Base-by-base conservation (phyloP, 768 basidiomycete species). In the Naganishia onofrii region DNA sequence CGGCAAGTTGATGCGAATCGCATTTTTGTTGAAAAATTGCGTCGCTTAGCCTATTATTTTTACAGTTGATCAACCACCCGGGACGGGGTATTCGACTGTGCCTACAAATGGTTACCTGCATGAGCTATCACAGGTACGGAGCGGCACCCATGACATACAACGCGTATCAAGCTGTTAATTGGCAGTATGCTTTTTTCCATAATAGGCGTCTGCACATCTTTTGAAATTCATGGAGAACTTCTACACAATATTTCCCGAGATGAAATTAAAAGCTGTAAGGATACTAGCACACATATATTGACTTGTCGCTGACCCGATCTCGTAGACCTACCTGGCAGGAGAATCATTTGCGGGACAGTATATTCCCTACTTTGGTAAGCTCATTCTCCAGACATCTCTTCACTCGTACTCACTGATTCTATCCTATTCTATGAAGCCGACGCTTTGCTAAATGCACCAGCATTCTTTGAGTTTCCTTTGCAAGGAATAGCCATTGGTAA, bases 311-410 rank as follows among this genome's bases (percentile, higher is more conserved):
- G 48, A 53, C 31, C n/a, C 15, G 29, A 13, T 42, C 51, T 21
- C 28, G 9, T 77, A 98, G 94, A 96, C 94, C 7, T 99, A 94
- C 81, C 82, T 99, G 4, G 91, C 90, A 0, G 96, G 96, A 70
- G 96, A 99, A 84, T 93, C 92, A 71, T 99, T 88, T 80, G 96
- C 94, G 31, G 96, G 96, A 28, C 94, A 98, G 82, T 98, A 90
- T 84, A 95, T 99, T 75, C 96, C 96, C 4, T 95, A 92, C 80
- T 93, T 93, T 75, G 92, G 92, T 89, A 75, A 73, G 83, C 60
- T 26, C 36, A 12, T 76, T 71, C 3, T 70, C 70, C 53, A 48
- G 10, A 15, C 53, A 52, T 63, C 63, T 29, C 26, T n/a, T 23
- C 23, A 15, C 54, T 70, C 54, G 19, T 48, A 21, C 4, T 13